Percentiles rank a stretch among this genome's conserved stretches.
These are phyloP conservation scores for Aspergillus persii DNA, from an alignment of 2,329 filamentous ascomycete species.

Conservation along the genomic window DNA sequence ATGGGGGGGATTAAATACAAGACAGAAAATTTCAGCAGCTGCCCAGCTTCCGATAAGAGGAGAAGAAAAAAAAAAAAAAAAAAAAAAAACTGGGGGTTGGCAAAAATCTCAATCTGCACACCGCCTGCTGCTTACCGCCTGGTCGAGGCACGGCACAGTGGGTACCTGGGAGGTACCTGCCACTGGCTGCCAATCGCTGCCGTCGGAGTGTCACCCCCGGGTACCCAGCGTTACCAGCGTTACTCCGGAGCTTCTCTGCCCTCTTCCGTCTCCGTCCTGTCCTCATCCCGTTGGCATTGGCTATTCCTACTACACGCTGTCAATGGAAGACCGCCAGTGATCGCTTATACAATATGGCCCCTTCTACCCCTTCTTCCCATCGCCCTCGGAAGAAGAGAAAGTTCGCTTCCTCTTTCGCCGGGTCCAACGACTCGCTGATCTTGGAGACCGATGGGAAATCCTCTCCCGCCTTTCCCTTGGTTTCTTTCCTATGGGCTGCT, in stretches of 20 bases:
- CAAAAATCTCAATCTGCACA: conserved; percentile 24
- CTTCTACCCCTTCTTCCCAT: conserved; percentile 34
- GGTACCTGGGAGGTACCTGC: conserved; percentile 17
- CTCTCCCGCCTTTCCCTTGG: conserved; percentile 79
- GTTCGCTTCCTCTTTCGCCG: conserved; percentile 28
- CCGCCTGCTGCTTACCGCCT: conserved; percentile 25
- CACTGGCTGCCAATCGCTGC: conserved; percentile 7
- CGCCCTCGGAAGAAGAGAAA: conserved; percentile 49
- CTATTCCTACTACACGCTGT: neutral
- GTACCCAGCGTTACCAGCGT: conserved; percentile 6
- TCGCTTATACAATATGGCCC: conserved; percentile 23
- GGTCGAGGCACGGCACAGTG: conserved; percentile 20
- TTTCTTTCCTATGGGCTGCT: conserved; percentile 91
- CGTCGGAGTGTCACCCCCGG: conserved; percentile 10
- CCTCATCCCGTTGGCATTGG: neutral
- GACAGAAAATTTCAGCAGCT: conserved; percentile 24
- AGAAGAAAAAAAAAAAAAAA: conserved; percentile 21
- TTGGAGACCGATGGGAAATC: conserved; percentile 45
- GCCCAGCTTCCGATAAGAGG: conserved; percentile 28
- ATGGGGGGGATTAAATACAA: conserved; percentile 15
- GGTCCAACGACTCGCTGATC: conserved; percentile 43
- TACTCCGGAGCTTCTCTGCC: conserved; percentile 5
- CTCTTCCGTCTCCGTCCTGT: neutral
- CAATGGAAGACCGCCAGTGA: conserved; percentile 24
- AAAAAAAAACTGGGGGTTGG: conserved; percentile 32